Evolutionary conservation across 768 basidiomycete genomes (phyloP), one percentile per base, ranked within the genome.

Genomic region (Russula griseocarnosa): DNA sequence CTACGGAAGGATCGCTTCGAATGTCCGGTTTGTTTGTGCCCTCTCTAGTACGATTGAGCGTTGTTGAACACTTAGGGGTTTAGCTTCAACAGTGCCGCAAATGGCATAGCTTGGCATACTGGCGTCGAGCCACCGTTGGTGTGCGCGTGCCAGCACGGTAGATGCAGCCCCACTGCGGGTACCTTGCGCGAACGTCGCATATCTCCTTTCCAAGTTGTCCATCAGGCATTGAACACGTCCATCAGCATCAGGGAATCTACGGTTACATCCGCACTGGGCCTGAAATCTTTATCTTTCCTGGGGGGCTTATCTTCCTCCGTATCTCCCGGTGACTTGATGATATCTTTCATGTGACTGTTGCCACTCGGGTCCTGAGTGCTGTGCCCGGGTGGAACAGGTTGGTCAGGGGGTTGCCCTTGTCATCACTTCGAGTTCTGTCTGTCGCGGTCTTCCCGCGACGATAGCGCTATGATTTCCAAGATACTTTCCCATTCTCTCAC

Each of bases 271-370:
- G 38, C 38, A 40, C 38, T 18, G 38, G 16, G 16, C 38, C 46
- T 44, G 38, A 52, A 52, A 52, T 60, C 22, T 26, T 30, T 51
- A 53, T 24, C 38, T 18, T 40, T 18, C 16, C 36, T 2, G 16
- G 38, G 16, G 38, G 38, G 38, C 38, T 18, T 6, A 40, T 18
- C 38, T 40, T 40, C 38, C 34, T 60, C 34, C 24, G 30, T 46
- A 44, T 44, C 42, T 44, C 54, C 3, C 14, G 4, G 9, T 22
- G 24, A 18, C 4, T 8, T 18, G 5, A 5, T n/a, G 26, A 50
- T 2, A 9, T 22, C 40, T 46, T 46, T 38, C 60, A 61, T 55
- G 60, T 61, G 54, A 61, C 53, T 11, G 46, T 16, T 10, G 42
- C 40, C 22, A 60, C 7, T 9, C 26, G 10, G 3, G 34, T 36